Evolutionary conservation across 176 grass and related monocot genomes (phyloP), one percentile per base, ranked within the genome.

Genomic region (Alloteropsis semialata): DNA sequence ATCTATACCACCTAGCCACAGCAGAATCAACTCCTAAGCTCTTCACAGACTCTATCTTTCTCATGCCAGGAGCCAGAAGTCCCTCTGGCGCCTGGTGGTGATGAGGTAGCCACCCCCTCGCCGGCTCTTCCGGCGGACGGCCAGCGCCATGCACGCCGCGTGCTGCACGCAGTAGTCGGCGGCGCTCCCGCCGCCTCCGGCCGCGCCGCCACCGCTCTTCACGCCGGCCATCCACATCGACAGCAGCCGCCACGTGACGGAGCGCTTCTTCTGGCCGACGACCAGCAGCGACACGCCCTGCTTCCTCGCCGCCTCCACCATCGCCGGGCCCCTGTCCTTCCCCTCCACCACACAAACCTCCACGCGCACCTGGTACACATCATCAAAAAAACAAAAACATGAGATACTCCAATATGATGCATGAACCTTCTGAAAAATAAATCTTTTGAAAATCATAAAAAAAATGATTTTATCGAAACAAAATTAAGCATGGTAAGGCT

Each of bases 51-150:
- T n/a, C n/a, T n/a, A n/a, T n/a, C n/a, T n/a, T n/a, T n/a, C 13
- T 91, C 60, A 93, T 0, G 94, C 94, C 22, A 97, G 78, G 62
- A 97, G 94, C 94, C 94, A 97, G 86, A 97, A 97, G 55, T 97
- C 91, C 57, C 71, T 85, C 19, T 91, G 90, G 0, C 94, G 79
- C 45, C 88, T 88, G 48, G 91, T 94, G 72, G 91, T 97, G 85
- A 97, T 86, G 80, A 97, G 85, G 81, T 94, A 97, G 0, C 91
- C 94, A 22, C 82, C 85, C 14, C 91, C 89, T 78, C 88, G 74
- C 33, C 88, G 74, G 85, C 89, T 90, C 89, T 97, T 97, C 21
- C 77, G 85, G 64, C 91, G 81, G 61, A 97, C 89, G 4, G 91
- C 94, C 5, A 94, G 68, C 3, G 85, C 82, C 89, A 86, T 90